Evolutionary conservation across 148 eudicot species (phyloP), one percentile per base, ranked within the genome.

Genomic region (Polygonum aviculare): DNA sequence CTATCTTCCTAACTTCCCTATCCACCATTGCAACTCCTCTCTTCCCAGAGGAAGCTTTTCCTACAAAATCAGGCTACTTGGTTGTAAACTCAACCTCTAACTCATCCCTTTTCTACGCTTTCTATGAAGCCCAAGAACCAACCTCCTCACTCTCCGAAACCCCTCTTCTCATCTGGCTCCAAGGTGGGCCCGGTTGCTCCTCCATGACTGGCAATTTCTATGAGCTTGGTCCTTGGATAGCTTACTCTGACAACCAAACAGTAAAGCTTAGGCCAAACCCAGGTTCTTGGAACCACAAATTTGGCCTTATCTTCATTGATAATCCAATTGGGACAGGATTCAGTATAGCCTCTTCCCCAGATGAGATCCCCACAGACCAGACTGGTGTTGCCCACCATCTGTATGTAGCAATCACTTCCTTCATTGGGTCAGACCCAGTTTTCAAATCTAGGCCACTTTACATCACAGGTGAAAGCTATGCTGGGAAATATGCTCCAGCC

Each of bases 181-280:
- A 94, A 83, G 95, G 97, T 0, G 92, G 96, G 22, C 98, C 98
- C 8, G 98, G 98, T 2, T 93, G 98, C 81, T 93, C 98, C 22
- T 93, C 98, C 78, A 88, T 91, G 96, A 4, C 78, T 0, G 98
- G 87, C 1, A 93, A 93, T 81, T 89, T 86, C 77, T 89, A 81
- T 72, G 98, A 88, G 72, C 87, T 93, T 45, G 98, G 96, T 5
- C 98, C 94, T 0, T 93, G 92, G 92, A 87, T 81, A 0, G 83
- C 87, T 14, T 31, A 33, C 62, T 6, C 74, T 1, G 36, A 12
- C 3, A 81, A 74, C 74, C 69, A 78, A 33, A 78, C 57, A 45
- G 73, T 82, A 50, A 47, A 79, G 14, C 88, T 94, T 2, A 81
- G 82, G 12, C 80, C 82, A 2, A 91, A 94, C 33, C 52, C 80